These are phyloP conservation scores for Aspergillus felis DNA, from an alignment of 2,329 filamentous ascomycete species.

Conservation along the genomic window DNA sequence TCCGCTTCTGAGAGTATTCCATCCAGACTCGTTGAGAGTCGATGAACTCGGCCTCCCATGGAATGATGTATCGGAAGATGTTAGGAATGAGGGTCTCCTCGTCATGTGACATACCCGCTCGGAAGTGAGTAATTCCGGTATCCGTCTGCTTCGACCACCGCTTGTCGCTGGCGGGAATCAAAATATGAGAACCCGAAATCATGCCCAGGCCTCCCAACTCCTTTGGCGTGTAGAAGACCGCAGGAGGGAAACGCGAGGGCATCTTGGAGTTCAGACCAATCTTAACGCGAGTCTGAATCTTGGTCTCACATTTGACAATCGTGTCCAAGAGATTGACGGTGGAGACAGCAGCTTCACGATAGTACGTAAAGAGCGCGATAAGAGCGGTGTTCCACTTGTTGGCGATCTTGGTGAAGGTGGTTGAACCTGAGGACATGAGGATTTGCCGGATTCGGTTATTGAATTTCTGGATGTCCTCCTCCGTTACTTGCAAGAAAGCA, in stretches of 20 bases:
- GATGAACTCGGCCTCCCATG: conserved; percentile 98
- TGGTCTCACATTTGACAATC: conserved; percentile 98
- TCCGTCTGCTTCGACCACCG: conserved; percentile 98
- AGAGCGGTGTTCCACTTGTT: conserved; percentile 99
- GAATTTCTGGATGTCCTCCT: conserved; percentile 97
- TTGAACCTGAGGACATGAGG: conserved; percentile 98
- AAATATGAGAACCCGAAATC: conserved; percentile 97
- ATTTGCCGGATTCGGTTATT: conserved; percentile 99
- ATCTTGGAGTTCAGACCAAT: conserved; percentile 99
- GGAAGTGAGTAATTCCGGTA: conserved; percentile 92
- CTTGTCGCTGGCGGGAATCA: conserved; percentile 96
- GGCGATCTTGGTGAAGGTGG: conserved; percentile 98
- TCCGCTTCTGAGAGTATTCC: conserved; percentile 95
- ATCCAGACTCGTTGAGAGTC: conserved; percentile 99
- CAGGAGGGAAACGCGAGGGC: conserved; percentile 96
- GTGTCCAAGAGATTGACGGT: conserved; percentile 92
- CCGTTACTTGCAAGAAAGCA: conserved; percentile 94
- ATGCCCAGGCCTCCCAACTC: conserved; percentile 95
- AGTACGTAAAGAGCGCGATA: conserved; percentile 97
- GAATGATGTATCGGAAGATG: conserved; percentile 98
- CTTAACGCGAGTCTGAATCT: conserved; percentile 98
- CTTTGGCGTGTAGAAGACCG: conserved; percentile 98
- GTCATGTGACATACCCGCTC: conserved; percentile 95
- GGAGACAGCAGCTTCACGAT: conserved; percentile 93
- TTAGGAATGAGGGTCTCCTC: conserved; percentile 98